A percentile compares a stretch with the other conserved stretches of the same genome.
Conservation (phyloP, 768 basidiomycete species). For the Leccinum barrowsii region DNA sequence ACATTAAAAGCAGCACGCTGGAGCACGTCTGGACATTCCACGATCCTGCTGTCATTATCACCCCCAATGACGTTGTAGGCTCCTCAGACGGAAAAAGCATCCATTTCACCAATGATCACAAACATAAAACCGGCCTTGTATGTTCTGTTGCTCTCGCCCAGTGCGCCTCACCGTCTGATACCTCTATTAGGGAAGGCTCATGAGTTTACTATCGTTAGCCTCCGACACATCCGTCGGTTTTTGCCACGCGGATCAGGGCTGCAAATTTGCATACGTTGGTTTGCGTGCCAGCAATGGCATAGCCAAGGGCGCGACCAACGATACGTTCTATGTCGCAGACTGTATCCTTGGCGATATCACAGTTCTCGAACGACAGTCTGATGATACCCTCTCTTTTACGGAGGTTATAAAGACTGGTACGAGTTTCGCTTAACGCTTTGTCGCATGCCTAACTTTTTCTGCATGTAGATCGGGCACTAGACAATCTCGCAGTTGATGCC, state of each 20-base stretch:
- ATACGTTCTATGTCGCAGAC: constrained; percentile 61
- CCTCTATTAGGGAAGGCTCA: constrained; percentile 17
- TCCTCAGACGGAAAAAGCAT: constrained; percentile 59
- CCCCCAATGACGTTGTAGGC: constrained; percentile 75
- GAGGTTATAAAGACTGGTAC: constrained; percentile 56
- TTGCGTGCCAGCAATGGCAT: constrained; percentile 63
- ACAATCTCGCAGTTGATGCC: constrained; percentile 60
- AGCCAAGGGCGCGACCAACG: constrained; percentile 44
- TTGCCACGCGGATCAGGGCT: constrained; percentile 58
- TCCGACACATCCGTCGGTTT: constrained; percentile 53
- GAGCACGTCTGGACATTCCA: constrained; percentile 56
- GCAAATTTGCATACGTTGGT: constrained; percentile 53
- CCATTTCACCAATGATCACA: constrained; percentile 69
- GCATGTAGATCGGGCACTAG: constrained; percentile 45
- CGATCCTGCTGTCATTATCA: constrained; percentile 46
- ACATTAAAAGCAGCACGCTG: constrained; percentile 40
- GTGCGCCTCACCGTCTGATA: not conserved
- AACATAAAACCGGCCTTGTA: constrained; percentile 52
- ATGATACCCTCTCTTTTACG: constrained; percentile 52
- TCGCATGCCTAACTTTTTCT: constrained; percentile 3
- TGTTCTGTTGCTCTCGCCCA: constrained; percentile 17
- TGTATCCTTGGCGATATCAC: constrained; percentile 41
- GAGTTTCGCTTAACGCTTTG: constrained; percentile 4
- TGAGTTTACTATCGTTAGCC: constrained; percentile 31
- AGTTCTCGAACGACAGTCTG: constrained; percentile 55